A percentile compares a stretch with the other conserved stretches of the same genome.
Conservation (phyloP, 2,329 filamentous ascomycete genomes). For the Colletotrichum salicis region DNA sequence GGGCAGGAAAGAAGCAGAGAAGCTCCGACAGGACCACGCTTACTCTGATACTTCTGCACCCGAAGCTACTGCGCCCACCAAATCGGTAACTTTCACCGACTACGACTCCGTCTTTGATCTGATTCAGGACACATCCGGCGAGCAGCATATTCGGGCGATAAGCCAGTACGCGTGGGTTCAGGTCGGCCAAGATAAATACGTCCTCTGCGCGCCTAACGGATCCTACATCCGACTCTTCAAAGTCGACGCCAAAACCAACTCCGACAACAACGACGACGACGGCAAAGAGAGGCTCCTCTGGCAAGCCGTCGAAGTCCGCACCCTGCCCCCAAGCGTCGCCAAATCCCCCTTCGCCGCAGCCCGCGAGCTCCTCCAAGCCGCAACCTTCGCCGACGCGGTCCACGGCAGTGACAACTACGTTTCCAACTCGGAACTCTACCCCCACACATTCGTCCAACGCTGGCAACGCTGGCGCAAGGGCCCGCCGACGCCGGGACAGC, state of each 20-base stretch:
- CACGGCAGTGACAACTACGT: constrained; percentile 88
- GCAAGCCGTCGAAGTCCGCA: constrained; percentile 60
- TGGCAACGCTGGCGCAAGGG: constrained; percentile 75
- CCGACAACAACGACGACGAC: neutral
- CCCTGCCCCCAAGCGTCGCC: constrained; percentile 53
- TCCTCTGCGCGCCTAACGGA: constrained; percentile 74
- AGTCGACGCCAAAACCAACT: constrained; percentile 38
- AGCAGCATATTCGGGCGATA: constrained; percentile 80
- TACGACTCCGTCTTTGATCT: constrained; percentile 94
- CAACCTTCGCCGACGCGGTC: constrained; percentile 79
- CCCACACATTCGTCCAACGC: constrained; percentile 73
- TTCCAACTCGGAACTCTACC: constrained; percentile 68
- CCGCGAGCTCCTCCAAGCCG: constrained; percentile 71
- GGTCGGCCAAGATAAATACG: constrained; percentile 74
- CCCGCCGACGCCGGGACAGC: constrained; percentile 72
- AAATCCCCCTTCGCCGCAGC: constrained; percentile 76
- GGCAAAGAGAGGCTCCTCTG: constrained; percentile 44
- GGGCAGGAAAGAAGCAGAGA: constrained; percentile 57
- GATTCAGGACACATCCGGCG: constrained; percentile 81
- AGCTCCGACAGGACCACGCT: constrained; percentile 43
- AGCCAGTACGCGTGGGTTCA: constrained; percentile 87
- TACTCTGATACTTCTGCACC: constrained; percentile 16
- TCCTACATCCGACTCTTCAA: constrained; percentile 68
- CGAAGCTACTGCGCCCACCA: constrained; percentile 32
- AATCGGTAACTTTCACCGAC: constrained; percentile 81